Base-by-base conservation (phyloP, 1,284 basidiomycete species). In the Microbotryum violaceum region DNA sequence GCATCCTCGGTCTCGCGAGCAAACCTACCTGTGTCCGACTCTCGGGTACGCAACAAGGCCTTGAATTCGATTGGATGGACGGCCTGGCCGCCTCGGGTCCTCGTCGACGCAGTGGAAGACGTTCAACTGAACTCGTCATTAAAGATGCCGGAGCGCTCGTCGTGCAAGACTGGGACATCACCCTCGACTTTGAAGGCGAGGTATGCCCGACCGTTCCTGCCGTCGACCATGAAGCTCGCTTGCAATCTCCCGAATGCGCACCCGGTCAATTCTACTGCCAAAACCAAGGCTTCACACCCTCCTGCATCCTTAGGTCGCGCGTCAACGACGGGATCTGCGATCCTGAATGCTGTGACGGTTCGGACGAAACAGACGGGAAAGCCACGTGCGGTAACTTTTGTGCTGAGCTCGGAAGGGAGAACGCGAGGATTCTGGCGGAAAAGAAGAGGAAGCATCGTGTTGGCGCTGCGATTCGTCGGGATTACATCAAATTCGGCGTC, bases 251-350 rank as follows among this genome's bases (percentile, higher is more conserved):
- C n/a, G 56, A 62, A 42, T 72, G 71, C 49, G 60, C 66, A 2
- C 23, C 59, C 10, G 62, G 63, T 20, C 60, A 60, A 18, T 97
- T 97, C 79, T 90, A 89, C 77, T 99, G 94, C 75, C 77, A 76
- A 72, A 98, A 98, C 74, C 79, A 82, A 56, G 94, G 93, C 0
- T 91, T 97, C 75, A 82, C 93, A 70, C 90, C 92, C 1, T 79
- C 83, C 3, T 81, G 74, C 54, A 87, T 99, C 60, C 82, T 85
- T 16, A 85, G 85, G 60, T 87, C 89, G 27, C 81, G 89, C 64
- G 92, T 99, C n/a, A 86, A 86, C 62, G 94, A 99, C 73, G 94
- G 94, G 3, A 80, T 97, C 45, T 98, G 94, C 74, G 93, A 98
- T 72, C 82, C 83, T 3, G 85, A 92, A 73, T 99, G 96, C 74